phyloP scores from a whole-genome alignment of 129 eudicot genomes.

The Deinandra increscens region DNA sequence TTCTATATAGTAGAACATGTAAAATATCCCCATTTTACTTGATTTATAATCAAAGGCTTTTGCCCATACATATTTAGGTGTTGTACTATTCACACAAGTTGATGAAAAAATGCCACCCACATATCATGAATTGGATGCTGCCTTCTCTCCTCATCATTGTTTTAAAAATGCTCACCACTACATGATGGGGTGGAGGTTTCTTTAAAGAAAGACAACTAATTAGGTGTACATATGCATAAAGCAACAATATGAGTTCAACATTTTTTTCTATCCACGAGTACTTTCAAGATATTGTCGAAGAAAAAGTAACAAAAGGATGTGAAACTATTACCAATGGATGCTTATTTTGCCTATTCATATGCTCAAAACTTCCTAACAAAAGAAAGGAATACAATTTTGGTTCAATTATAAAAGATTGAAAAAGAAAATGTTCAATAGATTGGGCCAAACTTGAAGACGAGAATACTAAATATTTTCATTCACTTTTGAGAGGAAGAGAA shows the following conservation, averaged over 20 bases:
- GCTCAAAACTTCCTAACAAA: background rate
- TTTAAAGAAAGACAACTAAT: constrained; percentile 11
- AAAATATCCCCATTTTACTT: background rate
- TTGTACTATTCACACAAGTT: background rate
- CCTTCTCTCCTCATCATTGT: constrained; percentile 25
- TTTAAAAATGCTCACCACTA: constrained; percentile 33
- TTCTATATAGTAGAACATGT: background rate
- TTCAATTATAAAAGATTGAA: no score
- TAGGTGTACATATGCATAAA: constrained; percentile 27
- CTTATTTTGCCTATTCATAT: background rate
- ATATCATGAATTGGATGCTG: constrained; percentile 23
- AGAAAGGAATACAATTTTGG: no score
- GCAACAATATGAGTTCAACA: constrained; percentile 3
- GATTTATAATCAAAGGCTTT: background rate
- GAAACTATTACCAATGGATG: background rate
- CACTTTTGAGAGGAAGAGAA: no score
- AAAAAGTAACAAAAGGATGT: background rate
- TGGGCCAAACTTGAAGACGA: no score
- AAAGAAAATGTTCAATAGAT: no score
- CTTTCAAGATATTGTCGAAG: background rate
- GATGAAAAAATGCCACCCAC: constrained; percentile 26
- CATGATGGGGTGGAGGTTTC: constrained; percentile 8
- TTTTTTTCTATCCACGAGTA: background rate
- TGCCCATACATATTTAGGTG: constrained; percentile 24
- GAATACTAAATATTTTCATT: no score